Conservation (phyloP, 495 filamentous ascomycete genomes). For the Monascus purpureus region DNA sequence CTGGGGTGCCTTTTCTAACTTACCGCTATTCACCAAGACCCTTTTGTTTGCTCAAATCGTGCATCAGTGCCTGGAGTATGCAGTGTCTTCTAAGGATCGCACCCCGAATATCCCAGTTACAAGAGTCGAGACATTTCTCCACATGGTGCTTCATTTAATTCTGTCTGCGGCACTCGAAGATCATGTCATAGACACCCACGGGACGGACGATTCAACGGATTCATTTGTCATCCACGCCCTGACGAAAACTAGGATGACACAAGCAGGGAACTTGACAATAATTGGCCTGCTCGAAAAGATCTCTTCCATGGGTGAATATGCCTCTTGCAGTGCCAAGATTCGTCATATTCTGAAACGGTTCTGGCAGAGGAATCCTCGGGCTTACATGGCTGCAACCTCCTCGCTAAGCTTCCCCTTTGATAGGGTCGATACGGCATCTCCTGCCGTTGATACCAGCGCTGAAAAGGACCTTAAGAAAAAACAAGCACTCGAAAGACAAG, state of each 20-base stretch:
- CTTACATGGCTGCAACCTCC: constrained; percentile 48
- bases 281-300: constrained; percentile 63
- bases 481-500: constrained; percentile 76
- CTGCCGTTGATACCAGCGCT: constrained; percentile 45
- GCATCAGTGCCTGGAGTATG: constrained; percentile 73
- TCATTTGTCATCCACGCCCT: constrained; percentile 64
- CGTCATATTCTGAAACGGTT: constrained; percentile 73
- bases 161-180: constrained; percentile 79
- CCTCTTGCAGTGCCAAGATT: constrained; percentile 73
- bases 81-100: constrained; percentile 45
- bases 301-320: constrained; percentile 56
- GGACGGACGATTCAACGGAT: constrained; percentile 24
- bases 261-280: constrained; percentile 48
- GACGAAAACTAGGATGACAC: constrained; percentile 39
- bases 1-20: constrained; percentile 58
- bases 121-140: constrained; percentile 78
- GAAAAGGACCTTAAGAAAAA: constrained; percentile 78
- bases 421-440: constrained; percentile 41
- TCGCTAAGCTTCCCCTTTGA: constrained; percentile 38
- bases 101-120: constrained; percentile 64
- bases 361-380: constrained; percentile 59
- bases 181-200: constrained; percentile 41
- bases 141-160: constrained; percentile 76
- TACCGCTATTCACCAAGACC: constrained; percentile 65
- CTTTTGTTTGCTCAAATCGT: constrained; percentile 83